Conservation (phyloP, 495 filamentous ascomycete genomes). For the Aspergillus mulundensis region DNA sequence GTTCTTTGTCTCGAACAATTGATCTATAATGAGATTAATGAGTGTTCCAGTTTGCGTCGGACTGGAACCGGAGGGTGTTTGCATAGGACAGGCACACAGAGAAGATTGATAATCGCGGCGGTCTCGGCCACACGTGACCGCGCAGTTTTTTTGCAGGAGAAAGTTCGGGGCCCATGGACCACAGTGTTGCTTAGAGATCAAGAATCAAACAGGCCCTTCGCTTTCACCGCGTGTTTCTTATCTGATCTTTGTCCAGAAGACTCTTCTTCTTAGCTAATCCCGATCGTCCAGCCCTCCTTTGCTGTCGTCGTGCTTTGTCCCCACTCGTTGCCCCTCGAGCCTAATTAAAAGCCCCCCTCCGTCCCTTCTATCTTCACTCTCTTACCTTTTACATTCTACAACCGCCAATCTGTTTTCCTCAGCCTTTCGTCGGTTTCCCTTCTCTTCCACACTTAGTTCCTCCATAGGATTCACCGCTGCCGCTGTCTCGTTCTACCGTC, state of each 20-base stretch:
- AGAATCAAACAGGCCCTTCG: not conserved
- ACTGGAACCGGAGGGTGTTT: constrained; percentile 18
- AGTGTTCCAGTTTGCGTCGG: constrained; percentile 15
- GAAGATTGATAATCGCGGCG: constrained; percentile 13
- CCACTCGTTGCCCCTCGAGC: constrained; percentile 21
- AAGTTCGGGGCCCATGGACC: not conserved
- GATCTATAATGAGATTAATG: constrained; percentile 1
- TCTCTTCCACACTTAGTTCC: constrained; percentile 55
- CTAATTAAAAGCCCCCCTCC: constrained; percentile 15
- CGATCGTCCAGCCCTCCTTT: constrained; percentile 16
- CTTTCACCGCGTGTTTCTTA: not conserved
- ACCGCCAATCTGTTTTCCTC: constrained; percentile 83
- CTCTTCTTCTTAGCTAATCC: constrained; percentile 21
- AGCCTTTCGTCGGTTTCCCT: constrained; percentile 59
- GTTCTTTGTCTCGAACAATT: not conserved
- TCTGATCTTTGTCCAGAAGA: constrained; percentile 11
- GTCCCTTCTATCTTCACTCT: constrained; percentile 1
- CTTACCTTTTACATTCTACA: not conserved
- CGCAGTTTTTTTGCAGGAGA: not conserved
- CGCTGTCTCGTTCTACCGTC: constrained; percentile 61
- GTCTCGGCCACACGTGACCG: constrained; percentile 22
- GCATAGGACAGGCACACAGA: not conserved
- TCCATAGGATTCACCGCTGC: constrained; percentile 55
- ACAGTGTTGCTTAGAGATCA: constrained; percentile 6
- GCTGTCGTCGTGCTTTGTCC: constrained; percentile 6